Evolutionary conservation across 176 grass and related monocot species (phyloP).

Genomic region (Triticum aestivum): DNA sequence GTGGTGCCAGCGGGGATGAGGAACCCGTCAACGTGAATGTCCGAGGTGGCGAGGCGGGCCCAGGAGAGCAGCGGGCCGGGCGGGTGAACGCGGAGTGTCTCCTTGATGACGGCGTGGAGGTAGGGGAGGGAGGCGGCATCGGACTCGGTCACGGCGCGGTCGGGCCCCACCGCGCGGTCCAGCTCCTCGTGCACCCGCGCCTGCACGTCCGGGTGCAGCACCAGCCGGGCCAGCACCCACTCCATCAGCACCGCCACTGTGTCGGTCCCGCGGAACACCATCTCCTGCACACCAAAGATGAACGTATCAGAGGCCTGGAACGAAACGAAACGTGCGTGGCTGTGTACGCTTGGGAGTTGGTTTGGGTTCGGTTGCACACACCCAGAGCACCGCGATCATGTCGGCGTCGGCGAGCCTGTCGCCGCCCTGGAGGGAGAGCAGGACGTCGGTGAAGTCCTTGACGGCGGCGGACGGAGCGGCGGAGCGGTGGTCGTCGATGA

Average conservation of each 20-base stretch:
- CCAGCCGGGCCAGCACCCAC: slow-evolving; percentile 79
- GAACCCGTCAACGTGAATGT: slow-evolving; percentile 52
- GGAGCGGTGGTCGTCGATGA: slow-evolving; percentile 62
- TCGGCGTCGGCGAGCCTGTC: slow-evolving; percentile 67
- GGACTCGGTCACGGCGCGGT: slow-evolving; percentile 41
- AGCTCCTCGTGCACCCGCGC: slow-evolving; percentile 67
- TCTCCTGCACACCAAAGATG: slow-evolving; percentile 47
- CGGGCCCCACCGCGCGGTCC: slow-evolving; percentile 44
- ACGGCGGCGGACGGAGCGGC: background rate
- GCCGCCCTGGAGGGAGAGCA: slow-evolving; percentile 59
- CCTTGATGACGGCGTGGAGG: slow-evolving; percentile 90
- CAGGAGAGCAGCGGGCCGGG: slow-evolving; percentile 90
- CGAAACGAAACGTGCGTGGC: background rate
- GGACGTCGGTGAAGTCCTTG: slow-evolving; percentile 72
- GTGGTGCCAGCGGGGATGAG: slow-evolving; percentile 76
- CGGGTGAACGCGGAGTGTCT: slow-evolving; percentile 76
- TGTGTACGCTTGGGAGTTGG: background rate
- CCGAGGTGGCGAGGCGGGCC: slow-evolving; percentile 79
- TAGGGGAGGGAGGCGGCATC: slow-evolving; percentile 42
- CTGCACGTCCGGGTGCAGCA: slow-evolving; percentile 78
- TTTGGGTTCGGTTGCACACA: slow-evolving; percentile 21
- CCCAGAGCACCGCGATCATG: slow-evolving; percentile 89
- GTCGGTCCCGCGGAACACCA: slow-evolving; percentile 94
- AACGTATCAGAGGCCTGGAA: background rate
- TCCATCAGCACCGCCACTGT: slow-evolving; percentile 91